Conservation (phyloP, 2,329 filamentous ascomycete genomes). For the Rutstroemia sp. region DNA sequence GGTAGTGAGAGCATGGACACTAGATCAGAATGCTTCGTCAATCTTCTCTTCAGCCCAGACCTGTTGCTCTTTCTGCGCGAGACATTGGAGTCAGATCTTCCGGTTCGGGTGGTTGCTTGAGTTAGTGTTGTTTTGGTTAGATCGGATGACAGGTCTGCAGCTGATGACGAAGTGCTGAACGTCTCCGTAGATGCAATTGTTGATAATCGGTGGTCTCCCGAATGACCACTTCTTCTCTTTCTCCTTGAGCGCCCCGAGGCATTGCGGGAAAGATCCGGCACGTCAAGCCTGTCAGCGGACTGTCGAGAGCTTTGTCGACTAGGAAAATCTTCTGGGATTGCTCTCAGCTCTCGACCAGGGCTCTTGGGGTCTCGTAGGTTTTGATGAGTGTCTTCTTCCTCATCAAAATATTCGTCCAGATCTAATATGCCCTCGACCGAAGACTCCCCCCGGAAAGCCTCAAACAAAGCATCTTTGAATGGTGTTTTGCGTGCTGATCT, state of each 20-base stretch:
- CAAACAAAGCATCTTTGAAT: slow-evolving; percentile 51
- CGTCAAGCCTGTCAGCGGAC: slow-evolving; percentile 12
- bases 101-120: slow-evolving; percentile 27
- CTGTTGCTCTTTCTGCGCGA: slow-evolving; percentile 23
- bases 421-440: slow-evolving; percentile 24
- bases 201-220: slow-evolving; percentile 24
- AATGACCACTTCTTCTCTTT: slow-evolving; percentile 18
- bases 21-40: slow-evolving; percentile 89
- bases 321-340: slow-evolving; percentile 8
- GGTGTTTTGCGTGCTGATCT: slow-evolving; percentile 42
- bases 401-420: slow-evolving; percentile 9
- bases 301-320: slow-evolving; percentile 6
- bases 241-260: slow-evolving; percentile 11
- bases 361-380: slow-evolving; percentile 8
- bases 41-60: slow-evolving; percentile 46
- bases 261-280: slow-evolving; percentile 1
- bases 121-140: slow-evolving; percentile 35
- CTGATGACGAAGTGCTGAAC: slow-evolving; percentile 18
- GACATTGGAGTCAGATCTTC: slow-evolving; percentile 18
- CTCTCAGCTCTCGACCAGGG: slow-evolving; percentile 10
- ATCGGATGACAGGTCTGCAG: slow-evolving; percentile 19
- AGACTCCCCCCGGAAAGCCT: slow-evolving; percentile 57
- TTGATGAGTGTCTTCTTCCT: slow-evolving; percentile 17
- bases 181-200: slow-evolving; percentile 27
- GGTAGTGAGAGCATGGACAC: slow-evolving; percentile 84